Base-by-base conservation (phyloP, 345 rosid genomes). In the thale cress (Arabidopsis thaliana) region DNA sequence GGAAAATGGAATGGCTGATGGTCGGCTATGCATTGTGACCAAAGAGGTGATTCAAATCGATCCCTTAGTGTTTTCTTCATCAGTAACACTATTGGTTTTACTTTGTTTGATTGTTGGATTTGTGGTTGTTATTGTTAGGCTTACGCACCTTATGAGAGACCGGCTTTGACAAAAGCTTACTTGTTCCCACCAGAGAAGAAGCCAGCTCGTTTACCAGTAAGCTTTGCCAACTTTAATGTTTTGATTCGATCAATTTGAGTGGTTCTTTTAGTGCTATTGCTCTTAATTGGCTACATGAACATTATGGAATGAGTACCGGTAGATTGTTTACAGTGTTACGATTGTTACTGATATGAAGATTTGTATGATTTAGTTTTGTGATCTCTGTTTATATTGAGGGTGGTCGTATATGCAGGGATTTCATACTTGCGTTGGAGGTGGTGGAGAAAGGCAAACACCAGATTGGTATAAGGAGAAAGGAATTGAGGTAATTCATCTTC, bases 381-480 rank as follows among this genome's bases (percentile, higher is more conserved):
- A 23, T 34, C 56, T 52, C 13, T 51, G 58, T 11, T 65, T 32
- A 48, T 42, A 66, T 67, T 62, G 59, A 33, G 37, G 74, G 28
- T 45, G 58, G 23, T 53, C 70, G 55, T 23, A 64, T 41, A 56
- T 50, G 44, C 77, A 94, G 96, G 96, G 98, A 14, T 94, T 94
- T 83, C 98, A 94, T 79, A 94, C 98, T 56, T 90, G 98, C 81
- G 97, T 94, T 82, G 97, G 98, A 71, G 87, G 95, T 68, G 97
- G 97, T 52, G 98, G 96, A 28, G 97, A 91, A 66, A 90, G 97
- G 79, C 97, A 91, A 81, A 90, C 92, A 73, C 89, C 97, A 1
- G 96, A 91, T 5, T 91, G 97, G 97, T 94, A 91, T 58, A 85
- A 88, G 77, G 93, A 91, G 88, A 94, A 94, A 84, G 97, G 98